These are phyloP conservation scores for Fusarium concolor DNA, from an alignment of 2,329 filamentous ascomycete species.

Conservation along the genomic window DNA sequence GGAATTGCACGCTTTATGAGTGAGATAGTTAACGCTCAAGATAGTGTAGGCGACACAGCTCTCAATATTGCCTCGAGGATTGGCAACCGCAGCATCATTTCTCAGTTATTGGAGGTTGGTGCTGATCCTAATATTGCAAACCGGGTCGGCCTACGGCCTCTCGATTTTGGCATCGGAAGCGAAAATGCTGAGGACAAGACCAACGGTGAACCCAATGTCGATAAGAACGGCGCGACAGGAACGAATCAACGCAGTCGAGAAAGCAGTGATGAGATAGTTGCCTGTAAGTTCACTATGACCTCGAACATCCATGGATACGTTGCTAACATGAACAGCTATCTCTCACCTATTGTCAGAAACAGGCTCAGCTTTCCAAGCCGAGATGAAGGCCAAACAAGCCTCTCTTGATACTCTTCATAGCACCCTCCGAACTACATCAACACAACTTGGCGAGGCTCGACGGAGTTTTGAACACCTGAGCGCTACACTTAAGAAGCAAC, in stretches of 20 bases:
- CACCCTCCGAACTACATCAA: conserved; percentile 82
- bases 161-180: conserved; percentile 93
- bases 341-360: conserved; percentile 84
- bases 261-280: conserved; percentile 82
- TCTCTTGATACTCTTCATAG: conserved; percentile 84
- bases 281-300: conserved; percentile 67
- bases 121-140: conserved; percentile 94
- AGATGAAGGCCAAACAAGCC: conserved; percentile 85
- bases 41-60: conserved; percentile 94
- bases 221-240: conserved; percentile 59
- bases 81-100: conserved; percentile 93
- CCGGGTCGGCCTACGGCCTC: conserved; percentile 84
- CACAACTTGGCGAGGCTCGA: conserved; percentile 81
- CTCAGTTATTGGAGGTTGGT: conserved; percentile 94
- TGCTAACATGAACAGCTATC: conserved; percentile 67
- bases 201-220: conserved; percentile 57
- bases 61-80: conserved; percentile 94
- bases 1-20: conserved; percentile 93
- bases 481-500: conserved; percentile 70
- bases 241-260: conserved; percentile 71
- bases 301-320: not conserved
- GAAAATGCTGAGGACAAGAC: conserved; percentile 63
- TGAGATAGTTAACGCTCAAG: conserved; percentile 95
- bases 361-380: conserved; percentile 80
- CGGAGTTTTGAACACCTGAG: conserved; percentile 78